Evolutionary conservation across 768 basidiomycete genomes (phyloP).

Genomic region (Cystobasidium ongulense): DNA sequence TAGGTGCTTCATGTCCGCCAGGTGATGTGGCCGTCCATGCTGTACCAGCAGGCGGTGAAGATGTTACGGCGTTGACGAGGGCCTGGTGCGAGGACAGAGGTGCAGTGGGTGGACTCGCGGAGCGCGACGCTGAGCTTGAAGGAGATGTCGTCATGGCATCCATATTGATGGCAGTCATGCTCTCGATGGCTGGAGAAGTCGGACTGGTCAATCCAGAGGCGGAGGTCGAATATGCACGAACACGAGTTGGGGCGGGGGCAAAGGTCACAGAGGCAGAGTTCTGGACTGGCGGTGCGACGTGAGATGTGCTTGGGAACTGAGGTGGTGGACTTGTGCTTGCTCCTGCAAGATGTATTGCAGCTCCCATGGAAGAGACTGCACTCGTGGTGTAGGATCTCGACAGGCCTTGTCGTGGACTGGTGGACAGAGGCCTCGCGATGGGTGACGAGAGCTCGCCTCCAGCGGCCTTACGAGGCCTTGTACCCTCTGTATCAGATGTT

Average conservation of each 20-base stretch:
- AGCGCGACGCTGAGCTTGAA: not conserved
- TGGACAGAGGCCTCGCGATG: not conserved
- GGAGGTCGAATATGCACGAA: not conserved
- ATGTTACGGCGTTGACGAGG: not conserved
- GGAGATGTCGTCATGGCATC: not conserved
- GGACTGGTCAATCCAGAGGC: not conserved
- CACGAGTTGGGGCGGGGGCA: not conserved
- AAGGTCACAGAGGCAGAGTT: constrained; percentile 8
- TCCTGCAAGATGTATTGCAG: not conserved
- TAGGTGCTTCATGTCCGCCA: not conserved
- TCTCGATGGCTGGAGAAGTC: not conserved
- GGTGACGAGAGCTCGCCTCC: not conserved
- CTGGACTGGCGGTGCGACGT: not conserved
- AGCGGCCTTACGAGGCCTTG: not conserved
- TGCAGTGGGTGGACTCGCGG: not conserved
- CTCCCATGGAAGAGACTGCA: not conserved
- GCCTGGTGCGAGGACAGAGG: not conserved
- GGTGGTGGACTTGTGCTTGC: not conserved
- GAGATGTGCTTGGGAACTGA: not conserved
- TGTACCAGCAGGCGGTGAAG: not conserved
- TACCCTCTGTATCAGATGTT: not conserved
- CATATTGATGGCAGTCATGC: not conserved
- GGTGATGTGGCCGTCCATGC: not conserved
- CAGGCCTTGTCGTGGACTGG: not conserved
- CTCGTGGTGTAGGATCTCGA: not conserved